phyloP scores from a whole-genome alignment of 106 monocot genomes.

The Dactylorhiza incarnata region DNA sequence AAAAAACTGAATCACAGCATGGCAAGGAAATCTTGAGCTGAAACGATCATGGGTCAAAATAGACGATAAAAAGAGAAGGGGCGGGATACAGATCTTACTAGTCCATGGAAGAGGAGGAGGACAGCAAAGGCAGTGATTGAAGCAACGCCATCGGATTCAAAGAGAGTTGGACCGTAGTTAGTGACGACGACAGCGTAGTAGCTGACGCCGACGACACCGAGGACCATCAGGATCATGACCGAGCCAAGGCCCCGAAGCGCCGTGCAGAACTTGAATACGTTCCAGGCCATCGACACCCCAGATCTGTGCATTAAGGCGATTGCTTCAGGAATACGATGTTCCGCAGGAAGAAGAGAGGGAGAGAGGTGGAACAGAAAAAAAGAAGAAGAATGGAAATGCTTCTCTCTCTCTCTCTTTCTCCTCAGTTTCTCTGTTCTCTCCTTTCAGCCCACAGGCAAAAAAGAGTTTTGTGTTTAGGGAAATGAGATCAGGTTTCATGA shows the following conservation, averaged over 20 bases:
- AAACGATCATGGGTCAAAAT: neutral
- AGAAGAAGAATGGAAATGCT: too few species aligned
- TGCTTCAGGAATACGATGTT: too few species aligned
- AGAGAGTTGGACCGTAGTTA: slow-evolving; percentile 75
- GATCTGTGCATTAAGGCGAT: slow-evolving; percentile 67
- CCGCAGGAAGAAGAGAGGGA: neutral
- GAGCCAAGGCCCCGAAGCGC: slow-evolving; percentile 80
- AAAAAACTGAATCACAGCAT: too few species aligned
- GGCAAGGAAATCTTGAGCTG: too few species aligned
- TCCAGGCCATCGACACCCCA: slow-evolving; percentile 89
- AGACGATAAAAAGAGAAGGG: neutral
- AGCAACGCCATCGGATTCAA: slow-evolving; percentile 21
- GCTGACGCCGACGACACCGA: slow-evolving; percentile 68
- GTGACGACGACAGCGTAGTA: slow-evolving; percentile 86
- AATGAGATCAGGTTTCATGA: too few species aligned
- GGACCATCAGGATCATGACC: slow-evolving; percentile 82
- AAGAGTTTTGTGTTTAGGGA: too few species aligned
- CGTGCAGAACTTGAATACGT: slow-evolving; percentile 94
- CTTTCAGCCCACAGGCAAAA: too few species aligned
- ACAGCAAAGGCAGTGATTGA: slow-evolving; percentile 38
- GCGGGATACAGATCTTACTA: slow-evolving; percentile 24
- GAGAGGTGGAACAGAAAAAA: neutral
- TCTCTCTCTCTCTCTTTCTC: too few species aligned
- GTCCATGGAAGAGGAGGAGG: slow-evolving; percentile 58
- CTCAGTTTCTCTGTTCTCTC: too few species aligned